Evolutionary conservation across 257 asterid genomes (phyloP).

Genomic region (Lycium ferocissimum): DNA sequence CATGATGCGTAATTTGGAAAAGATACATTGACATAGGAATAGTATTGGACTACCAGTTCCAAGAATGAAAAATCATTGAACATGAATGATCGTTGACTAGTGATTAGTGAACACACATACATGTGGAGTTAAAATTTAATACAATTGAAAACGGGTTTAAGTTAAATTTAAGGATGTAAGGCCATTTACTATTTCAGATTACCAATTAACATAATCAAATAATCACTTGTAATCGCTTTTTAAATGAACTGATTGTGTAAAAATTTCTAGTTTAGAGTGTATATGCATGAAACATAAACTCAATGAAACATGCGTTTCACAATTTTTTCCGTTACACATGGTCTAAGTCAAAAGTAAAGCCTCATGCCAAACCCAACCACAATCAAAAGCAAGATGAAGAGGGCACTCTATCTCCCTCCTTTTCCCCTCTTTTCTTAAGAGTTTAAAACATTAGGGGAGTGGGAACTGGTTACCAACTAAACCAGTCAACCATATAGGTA

Average conservation of each 20-base stretch:
- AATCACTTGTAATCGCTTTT: neutral
- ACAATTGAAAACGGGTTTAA: neutral
- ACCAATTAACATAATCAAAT: neutral
- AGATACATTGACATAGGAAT: neutral
- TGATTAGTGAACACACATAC: neutral
- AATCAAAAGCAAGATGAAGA: neutral
- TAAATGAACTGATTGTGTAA: neutral
- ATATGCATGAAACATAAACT: neutral
- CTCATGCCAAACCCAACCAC: neutral
- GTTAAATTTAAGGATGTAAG: neutral
- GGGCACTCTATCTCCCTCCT: neutral
- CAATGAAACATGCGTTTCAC: neutral
- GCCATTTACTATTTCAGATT: neutral
- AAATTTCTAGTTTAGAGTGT: neutral
- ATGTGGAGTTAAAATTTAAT: neutral
- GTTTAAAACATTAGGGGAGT: slow-evolving; percentile 16
- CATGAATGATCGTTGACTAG: neutral
- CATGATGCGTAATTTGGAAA: neutral
- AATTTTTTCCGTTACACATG: neutral
- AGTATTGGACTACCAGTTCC: neutral
- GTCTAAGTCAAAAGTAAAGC: neutral
- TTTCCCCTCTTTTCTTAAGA: neutral
- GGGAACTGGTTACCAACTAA: slow-evolving; percentile 38
- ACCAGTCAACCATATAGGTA: slow-evolving; percentile 40
- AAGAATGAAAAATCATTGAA: too few species aligned